Percentiles rank a stretch among this genome's conserved stretches.
phyloP scores from a whole-genome alignment of 2,329 filamentous ascomycete species.

The Stagonosporopsis chrysanthemi region DNA sequence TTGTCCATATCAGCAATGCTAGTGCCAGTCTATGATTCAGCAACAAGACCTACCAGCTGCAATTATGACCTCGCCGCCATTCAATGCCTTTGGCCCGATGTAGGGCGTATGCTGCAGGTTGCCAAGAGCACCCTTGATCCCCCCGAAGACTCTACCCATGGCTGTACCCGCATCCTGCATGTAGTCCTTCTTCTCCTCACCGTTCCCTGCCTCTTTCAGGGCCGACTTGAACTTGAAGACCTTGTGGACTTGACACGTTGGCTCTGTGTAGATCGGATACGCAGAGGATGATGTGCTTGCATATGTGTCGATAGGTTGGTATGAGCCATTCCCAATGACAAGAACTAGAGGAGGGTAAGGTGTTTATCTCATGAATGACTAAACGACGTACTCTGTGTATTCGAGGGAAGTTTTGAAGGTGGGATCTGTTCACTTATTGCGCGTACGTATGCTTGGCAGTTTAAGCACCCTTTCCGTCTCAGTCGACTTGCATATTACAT shows the following conservation, averaged over 20 bases:
- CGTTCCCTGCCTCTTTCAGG: constrained; percentile 23
- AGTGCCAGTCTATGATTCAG: background rate
- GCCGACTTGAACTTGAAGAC: constrained; percentile 34
- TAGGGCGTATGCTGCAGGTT: constrained; percentile 27
- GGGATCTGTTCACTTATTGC: constrained; percentile 30
- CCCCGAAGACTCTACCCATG: constrained; percentile 21
- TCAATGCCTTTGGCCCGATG: constrained; percentile 34
- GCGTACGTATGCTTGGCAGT: constrained; percentile 35
- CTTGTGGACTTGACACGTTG: constrained; percentile 27
- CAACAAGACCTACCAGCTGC: constrained; percentile 21
- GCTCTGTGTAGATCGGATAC: constrained; percentile 37
- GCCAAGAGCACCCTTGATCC: constrained; percentile 29
- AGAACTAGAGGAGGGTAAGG: constrained; percentile 23
- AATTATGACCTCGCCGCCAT: constrained; percentile 34
- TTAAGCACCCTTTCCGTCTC: constrained; percentile 30
- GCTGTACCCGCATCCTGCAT: constrained; percentile 31
- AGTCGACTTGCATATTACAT: background rate
- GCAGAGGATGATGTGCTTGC: constrained; percentile 22
- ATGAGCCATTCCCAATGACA: constrained; percentile 32
- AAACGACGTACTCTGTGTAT: constrained; percentile 28
- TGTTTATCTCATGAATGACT: background rate
- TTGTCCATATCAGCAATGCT: background rate
- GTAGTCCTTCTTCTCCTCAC: constrained; percentile 29
- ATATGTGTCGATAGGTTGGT: constrained; percentile 36
- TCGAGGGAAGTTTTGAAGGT: constrained; percentile 25